Conservation (phyloP, 768 basidiomycete genomes). For the Hypholoma sublateritium region DNA sequence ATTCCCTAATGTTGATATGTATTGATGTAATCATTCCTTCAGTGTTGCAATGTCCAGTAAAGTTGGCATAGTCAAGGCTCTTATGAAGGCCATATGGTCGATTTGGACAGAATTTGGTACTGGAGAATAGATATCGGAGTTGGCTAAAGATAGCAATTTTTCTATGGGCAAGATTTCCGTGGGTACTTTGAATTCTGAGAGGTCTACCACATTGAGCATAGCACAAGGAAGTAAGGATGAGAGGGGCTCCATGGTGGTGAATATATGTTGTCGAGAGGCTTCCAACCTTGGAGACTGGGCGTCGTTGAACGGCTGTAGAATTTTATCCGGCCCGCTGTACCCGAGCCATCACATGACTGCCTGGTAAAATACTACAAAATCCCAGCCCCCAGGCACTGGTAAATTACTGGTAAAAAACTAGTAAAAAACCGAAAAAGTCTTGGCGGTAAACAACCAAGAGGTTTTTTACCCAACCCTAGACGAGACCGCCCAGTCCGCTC, state of each 20-base stretch:
- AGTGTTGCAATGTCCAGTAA: background rate
- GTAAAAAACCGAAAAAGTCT: background rate
- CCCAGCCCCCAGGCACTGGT: background rate
- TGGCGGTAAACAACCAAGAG: slow-evolving; percentile 1
- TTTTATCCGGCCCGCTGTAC: background rate
- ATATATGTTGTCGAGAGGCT: background rate
- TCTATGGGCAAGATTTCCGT: background rate
- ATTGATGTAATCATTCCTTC: background rate
- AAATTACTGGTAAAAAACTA: slow-evolving; percentile 1
- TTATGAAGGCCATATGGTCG: background rate
- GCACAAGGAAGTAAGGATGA: background rate
- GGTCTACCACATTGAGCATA: slow-evolving; percentile 9
- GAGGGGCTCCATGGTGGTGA: background rate
- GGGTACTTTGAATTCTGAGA: background rate
- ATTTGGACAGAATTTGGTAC: background rate
- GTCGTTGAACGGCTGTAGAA: background rate
- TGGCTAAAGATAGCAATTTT: too few relatives aligned
- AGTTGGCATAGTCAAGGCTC: background rate
- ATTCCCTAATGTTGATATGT: background rate
- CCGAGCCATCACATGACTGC: background rate
- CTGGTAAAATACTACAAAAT: background rate
- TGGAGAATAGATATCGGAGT: slow-evolving; percentile 1
- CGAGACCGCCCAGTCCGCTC: too few relatives aligned
- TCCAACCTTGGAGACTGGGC: background rate
- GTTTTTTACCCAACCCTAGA: background rate